phyloP scores from a whole-genome alignment of 2,329 filamentous ascomycete species.

The Talaromyces marneffei region DNA sequence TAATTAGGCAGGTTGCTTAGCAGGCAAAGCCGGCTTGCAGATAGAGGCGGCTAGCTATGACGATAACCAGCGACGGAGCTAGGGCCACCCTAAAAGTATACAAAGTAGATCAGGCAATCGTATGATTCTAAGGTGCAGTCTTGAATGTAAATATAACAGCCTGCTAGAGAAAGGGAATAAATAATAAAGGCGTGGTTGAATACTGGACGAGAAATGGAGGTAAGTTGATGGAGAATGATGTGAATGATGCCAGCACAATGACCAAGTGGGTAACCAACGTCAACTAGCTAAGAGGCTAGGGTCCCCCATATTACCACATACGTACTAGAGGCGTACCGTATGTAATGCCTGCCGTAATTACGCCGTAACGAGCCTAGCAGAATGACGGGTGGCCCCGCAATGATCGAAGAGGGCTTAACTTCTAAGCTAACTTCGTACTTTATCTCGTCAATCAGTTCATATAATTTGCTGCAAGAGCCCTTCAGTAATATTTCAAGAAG shows the following conservation, averaged over 20 bases:
- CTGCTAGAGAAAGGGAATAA: not conserved
- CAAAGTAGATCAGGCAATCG: not conserved
- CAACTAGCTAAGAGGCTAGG: not conserved
- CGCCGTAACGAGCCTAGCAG: not conserved
- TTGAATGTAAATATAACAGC: not conserved
- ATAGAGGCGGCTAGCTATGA: not conserved
- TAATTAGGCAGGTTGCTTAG: not conserved
- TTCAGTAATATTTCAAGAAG: too few relatives aligned
- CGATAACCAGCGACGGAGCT: not conserved
- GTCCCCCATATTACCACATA: not conserved
- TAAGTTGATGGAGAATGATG: not conserved
- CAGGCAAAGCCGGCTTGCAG: not conserved
- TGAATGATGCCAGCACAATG: not conserved
- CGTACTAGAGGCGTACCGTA: not conserved
- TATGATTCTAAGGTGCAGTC: not conserved
- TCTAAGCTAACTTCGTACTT: not conserved
- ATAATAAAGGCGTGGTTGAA: not conserved
- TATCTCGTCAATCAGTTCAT: not conserved
- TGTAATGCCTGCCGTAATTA: not conserved
- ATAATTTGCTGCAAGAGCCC: too few relatives aligned
- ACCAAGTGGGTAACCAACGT: not conserved
- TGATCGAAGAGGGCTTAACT: conserved; percentile 3
- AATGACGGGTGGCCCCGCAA: conserved; percentile 4
- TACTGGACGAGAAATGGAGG: not conserved
- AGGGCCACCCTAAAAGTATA: not conserved